Conservation (phyloP, 345 rosid genomes). For the Bruguiera sexangula region DNA sequence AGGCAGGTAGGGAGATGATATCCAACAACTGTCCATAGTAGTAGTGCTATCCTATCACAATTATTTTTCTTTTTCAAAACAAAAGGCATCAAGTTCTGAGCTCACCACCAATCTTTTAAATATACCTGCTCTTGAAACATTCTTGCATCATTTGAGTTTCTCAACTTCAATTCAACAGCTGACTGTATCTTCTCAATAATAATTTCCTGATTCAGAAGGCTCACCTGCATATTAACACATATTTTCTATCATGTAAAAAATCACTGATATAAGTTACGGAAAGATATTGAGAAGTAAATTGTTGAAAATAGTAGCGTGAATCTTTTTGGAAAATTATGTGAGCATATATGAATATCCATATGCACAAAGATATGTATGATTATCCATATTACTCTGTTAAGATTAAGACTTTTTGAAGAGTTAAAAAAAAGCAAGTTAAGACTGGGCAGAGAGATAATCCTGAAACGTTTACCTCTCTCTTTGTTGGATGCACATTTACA, state of each 20-base stretch:
- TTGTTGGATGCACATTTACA: conserved; percentile 94
- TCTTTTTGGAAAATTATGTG: too few relatives aligned
- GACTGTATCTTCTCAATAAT: conserved; percentile 78
- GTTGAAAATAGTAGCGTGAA: background rate
- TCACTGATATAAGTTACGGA: background rate
- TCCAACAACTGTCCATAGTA: background rate
- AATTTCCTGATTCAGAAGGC: conserved; percentile 88
- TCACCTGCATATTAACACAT: conserved; percentile 53
- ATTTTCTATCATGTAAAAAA: background rate
- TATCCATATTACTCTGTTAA: too few relatives aligned
- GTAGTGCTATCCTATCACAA: background rate
- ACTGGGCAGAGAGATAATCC: background rate
- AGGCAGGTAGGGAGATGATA: conserved; percentile 7
- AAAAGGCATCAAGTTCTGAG: conserved; percentile 13
- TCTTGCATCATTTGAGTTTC: conserved; percentile 66
- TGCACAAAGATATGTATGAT: too few relatives aligned
- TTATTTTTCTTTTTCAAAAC: too few relatives aligned
- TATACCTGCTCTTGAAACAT: conserved; percentile 84
- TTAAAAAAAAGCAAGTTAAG: background rate
- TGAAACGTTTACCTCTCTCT: conserved; percentile 61
- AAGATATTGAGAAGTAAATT: background rate
- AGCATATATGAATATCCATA: too few relatives aligned
- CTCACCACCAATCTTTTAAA: conserved; percentile 3
- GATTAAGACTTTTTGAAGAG: background rate
- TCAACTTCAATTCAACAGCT: conserved; percentile 62